These are phyloP conservation scores for Sedum album DNA, from an alignment of 164 flowering plant species.

Conservation along the genomic window DNA sequence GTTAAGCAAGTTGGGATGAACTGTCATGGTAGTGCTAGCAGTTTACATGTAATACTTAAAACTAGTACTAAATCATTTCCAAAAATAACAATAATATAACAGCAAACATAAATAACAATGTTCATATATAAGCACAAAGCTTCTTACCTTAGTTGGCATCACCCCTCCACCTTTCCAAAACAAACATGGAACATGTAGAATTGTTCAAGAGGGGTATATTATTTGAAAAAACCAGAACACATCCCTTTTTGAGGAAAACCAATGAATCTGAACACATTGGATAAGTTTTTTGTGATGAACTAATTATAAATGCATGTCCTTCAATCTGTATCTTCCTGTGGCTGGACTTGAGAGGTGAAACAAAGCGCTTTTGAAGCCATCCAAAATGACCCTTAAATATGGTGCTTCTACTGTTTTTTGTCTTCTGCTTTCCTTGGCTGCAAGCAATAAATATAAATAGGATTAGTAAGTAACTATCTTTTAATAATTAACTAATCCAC, in stretches of 20 bases:
- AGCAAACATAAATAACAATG: background rate
- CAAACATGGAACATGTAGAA: background rate
- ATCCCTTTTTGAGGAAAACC: background rate
- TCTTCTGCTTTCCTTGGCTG: slow-evolving; percentile 67
- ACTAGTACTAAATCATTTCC: background rate
- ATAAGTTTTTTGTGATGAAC: background rate
- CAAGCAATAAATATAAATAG: slow-evolving; percentile 5
- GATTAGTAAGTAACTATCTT: background rate
- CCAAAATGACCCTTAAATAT: background rate
- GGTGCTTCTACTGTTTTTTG: slow-evolving; percentile 30
- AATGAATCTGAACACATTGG: slow-evolving; percentile 1
- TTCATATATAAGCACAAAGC: background rate
- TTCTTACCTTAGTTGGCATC: background rate
- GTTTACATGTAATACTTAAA: background rate
- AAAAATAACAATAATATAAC: background rate
- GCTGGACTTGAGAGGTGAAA: background rate
- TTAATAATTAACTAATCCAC: background rate
- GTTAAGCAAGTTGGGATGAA: background rate
- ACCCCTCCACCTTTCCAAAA: background rate
- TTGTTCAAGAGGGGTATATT: background rate
- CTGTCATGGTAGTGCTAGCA: background rate
- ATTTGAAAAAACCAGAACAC: background rate
- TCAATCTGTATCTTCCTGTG: background rate
- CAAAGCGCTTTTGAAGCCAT: background rate
- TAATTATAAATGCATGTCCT: background rate